Conservation (phyloP, 805 yeast species). For the Starmerella tilneyi region DNA sequence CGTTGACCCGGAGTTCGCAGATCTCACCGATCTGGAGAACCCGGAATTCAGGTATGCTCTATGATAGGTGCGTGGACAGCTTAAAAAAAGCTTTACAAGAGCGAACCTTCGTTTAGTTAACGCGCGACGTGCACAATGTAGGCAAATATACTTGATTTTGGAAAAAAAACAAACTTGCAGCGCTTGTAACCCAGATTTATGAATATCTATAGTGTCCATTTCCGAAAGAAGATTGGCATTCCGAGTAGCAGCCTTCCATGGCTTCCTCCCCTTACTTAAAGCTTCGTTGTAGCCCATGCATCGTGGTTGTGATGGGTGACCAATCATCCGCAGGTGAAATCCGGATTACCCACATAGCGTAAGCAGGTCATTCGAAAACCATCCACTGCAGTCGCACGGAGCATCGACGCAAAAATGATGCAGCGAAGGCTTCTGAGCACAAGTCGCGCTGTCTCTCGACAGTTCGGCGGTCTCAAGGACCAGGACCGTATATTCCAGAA, state of each 20-base stretch:
- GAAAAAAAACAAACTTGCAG: no score
- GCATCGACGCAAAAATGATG: constrained; percentile 7
- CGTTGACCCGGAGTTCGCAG: constrained; percentile 34
- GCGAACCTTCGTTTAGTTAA: no score
- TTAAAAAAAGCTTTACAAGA: no score
- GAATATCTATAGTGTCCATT: no score
- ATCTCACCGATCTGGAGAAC: constrained; percentile 46
- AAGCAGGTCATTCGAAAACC: constrained; percentile 6
- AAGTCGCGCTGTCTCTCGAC: constrained; percentile 28
- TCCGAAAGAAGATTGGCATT: no score
- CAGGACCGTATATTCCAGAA: constrained; percentile 82
- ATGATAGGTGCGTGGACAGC: background rate
- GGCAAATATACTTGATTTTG: no score
- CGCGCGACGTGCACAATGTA: no score
- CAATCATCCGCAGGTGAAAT: constrained; percentile 10
- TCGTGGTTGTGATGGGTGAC: background rate
- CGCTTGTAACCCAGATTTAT: no score
- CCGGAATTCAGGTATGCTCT: constrained; percentile 42
- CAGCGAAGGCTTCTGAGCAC: constrained; percentile 22
- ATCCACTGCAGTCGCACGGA: constrained; percentile 1
- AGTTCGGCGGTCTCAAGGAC: constrained; percentile 67
- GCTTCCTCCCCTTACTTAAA: no score
- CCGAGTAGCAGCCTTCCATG: background rate
- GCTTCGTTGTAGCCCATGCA: background rate
- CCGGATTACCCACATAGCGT: constrained; percentile 8